These are phyloP conservation scores for Cercophora newfieldiana DNA, from an alignment of 495 filamentous ascomycete species.

Conservation along the genomic window DNA sequence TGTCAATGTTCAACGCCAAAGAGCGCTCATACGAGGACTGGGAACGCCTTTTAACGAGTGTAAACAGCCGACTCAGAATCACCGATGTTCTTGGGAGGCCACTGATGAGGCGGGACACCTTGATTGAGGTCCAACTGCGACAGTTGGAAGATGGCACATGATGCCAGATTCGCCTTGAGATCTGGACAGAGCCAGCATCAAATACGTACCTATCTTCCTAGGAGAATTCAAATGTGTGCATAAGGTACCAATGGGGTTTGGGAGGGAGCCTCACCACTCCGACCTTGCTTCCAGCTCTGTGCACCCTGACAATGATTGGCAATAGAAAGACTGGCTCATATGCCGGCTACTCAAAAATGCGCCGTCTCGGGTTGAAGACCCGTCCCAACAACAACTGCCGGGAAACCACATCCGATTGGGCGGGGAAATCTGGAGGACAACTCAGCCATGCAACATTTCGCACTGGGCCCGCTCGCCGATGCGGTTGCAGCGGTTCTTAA, in stretches of 20 bases:
- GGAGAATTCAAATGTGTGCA: too few relatives aligned
- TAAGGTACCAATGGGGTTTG: too few relatives aligned
- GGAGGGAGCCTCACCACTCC: too few relatives aligned
- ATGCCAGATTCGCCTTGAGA: too few relatives aligned
- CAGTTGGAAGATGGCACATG: background rate
- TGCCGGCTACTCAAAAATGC: too few relatives aligned
- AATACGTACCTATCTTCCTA: too few relatives aligned
- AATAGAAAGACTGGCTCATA: too few relatives aligned
- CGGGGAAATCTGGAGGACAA: background rate
- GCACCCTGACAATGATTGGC: too few relatives aligned
- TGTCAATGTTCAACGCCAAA: constrained; percentile 23
- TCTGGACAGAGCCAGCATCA: too few relatives aligned
- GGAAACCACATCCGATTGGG: background rate
- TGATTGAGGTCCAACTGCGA: constrained; percentile 19
- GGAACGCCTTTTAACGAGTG: constrained; percentile 19
- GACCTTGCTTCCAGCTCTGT: too few relatives aligned
- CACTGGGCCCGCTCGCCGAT: background rate
- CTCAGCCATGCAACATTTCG: background rate
- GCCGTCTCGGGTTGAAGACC: too few relatives aligned
- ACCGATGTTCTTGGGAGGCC: constrained; percentile 17
- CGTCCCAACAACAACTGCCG: background rate
- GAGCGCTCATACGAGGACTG: constrained; percentile 19
- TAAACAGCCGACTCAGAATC: constrained; percentile 17
- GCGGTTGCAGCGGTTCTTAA: background rate
- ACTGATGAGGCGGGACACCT: constrained; percentile 15